Evolutionary conservation across 805 yeast species (phyloP).

Genomic region (Saccharomycopsis sp.): DNA sequence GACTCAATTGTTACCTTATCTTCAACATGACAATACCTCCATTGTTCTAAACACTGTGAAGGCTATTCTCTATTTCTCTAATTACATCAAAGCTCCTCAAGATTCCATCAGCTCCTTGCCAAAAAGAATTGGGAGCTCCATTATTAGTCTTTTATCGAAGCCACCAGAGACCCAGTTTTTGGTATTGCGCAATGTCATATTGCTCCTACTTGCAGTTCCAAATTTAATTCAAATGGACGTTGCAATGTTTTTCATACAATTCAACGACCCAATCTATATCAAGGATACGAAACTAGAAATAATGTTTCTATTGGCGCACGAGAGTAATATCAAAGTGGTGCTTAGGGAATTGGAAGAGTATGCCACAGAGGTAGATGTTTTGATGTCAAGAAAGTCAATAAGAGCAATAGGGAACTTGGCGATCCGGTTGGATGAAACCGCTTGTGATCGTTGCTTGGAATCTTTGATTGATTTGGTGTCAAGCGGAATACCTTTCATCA

Average conservation of each 20-base stretch:
- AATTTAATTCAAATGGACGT: slow-evolving; percentile 56
- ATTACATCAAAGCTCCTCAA: slow-evolving; percentile 54
- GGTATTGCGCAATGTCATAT: slow-evolving; percentile 69
- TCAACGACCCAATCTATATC: slow-evolving; percentile 78
- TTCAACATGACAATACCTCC: slow-evolving; percentile 74
- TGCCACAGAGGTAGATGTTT: slow-evolving; percentile 77
- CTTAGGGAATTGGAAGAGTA: slow-evolving; percentile 74
- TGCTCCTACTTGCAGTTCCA: slow-evolving; percentile 59
- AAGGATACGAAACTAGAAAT: slow-evolving; percentile 88
- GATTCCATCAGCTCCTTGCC: slow-evolving; percentile 47
- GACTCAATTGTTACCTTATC: slow-evolving; percentile 55
- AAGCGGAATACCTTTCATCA: slow-evolving; percentile 61
- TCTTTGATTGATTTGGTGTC: slow-evolving; percentile 50
- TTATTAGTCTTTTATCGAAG: slow-evolving; percentile 60
- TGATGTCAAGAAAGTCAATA: slow-evolving; percentile 80
- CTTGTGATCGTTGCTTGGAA: slow-evolving; percentile 55
- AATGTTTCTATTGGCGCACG: slow-evolving; percentile 67
- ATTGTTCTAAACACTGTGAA: slow-evolving; percentile 74
- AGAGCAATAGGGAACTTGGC: slow-evolving; percentile 88
- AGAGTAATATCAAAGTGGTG: slow-evolving; percentile 48
- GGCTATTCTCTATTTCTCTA: slow-evolving; percentile 59
- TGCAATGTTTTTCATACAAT: slow-evolving; percentile 72
- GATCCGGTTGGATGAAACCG: slow-evolving; percentile 55
- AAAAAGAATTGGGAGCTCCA: slow-evolving; percentile 55
- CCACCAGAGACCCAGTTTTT: slow-evolving; percentile 80